Evolutionary conservation across 352 stramenopile genomes (phyloP), one percentile per base, ranked within the genome.

Genomic region (Globisporangium megalacanthum): DNA sequence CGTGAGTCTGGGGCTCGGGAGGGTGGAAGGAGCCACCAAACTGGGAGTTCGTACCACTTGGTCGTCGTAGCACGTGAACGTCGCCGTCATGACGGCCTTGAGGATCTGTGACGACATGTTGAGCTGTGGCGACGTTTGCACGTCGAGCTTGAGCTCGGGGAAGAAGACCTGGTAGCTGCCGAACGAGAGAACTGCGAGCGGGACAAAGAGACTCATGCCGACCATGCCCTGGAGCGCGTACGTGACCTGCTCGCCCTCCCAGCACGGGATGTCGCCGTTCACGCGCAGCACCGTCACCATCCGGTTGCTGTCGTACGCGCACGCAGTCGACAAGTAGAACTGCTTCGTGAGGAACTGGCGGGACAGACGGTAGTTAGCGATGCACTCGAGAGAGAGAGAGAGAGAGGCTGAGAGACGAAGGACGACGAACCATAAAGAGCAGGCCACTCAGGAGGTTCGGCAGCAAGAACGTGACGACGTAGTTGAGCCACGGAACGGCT

Each of bases 141-240:
- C 68, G 17, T 77, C 69, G 22, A 77, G 63, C 36, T 77, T 72
- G 8, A 77, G 56, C 46, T 77, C 63, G 0, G 66, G 69, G 45
- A 77, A 72, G 35, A 72, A 72, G 0, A 77, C 59, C 46, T 77
- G 69, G 42, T 77, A 72, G 37, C 69, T 77, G 17, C 69, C 65
- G 31, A 69, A 72, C 17, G 65, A 65, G 9, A 77, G 63, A 33
- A 77, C 65, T 1, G 69, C 65, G 0, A 73, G 58, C 17, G 65
- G 65, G n/a, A 73, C 59, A 37, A 77, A 77, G 22, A 71, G 22
- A 49, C 62, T 68, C 62, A 77, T 77, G 29, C 69, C 62, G n/a
- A 72, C 61, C 65, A 77, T 70, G 11, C 69, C 69, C 13, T 60
- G 56, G 7, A 72, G 44, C 7, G 65, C 69, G 49, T 67, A 71